A percentile compares a stretch with the other conserved stretches of the same genome.
phyloP scores from a whole-genome alignment of 1,139 yeast species.

The Scheffersomyces illinoinensis region DNA sequence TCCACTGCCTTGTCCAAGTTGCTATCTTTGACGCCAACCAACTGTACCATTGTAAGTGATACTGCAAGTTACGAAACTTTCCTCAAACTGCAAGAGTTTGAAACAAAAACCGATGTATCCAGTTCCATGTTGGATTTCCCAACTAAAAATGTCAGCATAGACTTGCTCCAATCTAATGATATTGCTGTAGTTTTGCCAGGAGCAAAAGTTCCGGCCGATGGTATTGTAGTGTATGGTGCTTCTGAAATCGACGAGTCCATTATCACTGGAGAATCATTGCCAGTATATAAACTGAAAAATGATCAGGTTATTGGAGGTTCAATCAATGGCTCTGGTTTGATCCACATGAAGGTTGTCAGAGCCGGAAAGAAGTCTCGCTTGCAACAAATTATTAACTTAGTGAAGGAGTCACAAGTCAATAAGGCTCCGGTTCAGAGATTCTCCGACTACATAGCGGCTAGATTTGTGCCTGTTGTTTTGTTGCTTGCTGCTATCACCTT shows the following conservation, averaged over 20 bases:
- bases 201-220: conserved; percentile 89
- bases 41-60: conserved; percentile 63
- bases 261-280: conserved; percentile 86
- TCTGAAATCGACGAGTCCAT: conserved; percentile 87
- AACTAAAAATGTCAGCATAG: conserved; percentile 55
- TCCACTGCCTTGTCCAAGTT: conserved; percentile 83
- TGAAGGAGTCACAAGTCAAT: conserved; percentile 84
- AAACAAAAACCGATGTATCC: not conserved
- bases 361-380: conserved; percentile 86
- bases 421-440: conserved; percentile 89
- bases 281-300: conserved; percentile 62
- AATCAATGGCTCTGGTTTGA: conserved; percentile 73
- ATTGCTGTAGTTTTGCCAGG: conserved; percentile 82
- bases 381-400: conserved; percentile 81
- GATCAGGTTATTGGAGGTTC: conserved; percentile 86
- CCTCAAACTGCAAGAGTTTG: conserved; percentile 10
- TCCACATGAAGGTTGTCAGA: conserved; percentile 66
- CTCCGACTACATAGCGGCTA: conserved; percentile 83
- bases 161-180: conserved; percentile 75
- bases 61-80: conserved; percentile 25
- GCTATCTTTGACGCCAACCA: conserved; percentile 77
- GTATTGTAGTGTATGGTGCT: conserved; percentile 70
- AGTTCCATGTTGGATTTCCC: conserved; percentile 14
- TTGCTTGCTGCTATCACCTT: conserved; percentile 65
- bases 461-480: conserved; percentile 80